Conservation (phyloP, 202 grass and related monocot genomes). For the Schoenoplectus triqueter region DNA sequence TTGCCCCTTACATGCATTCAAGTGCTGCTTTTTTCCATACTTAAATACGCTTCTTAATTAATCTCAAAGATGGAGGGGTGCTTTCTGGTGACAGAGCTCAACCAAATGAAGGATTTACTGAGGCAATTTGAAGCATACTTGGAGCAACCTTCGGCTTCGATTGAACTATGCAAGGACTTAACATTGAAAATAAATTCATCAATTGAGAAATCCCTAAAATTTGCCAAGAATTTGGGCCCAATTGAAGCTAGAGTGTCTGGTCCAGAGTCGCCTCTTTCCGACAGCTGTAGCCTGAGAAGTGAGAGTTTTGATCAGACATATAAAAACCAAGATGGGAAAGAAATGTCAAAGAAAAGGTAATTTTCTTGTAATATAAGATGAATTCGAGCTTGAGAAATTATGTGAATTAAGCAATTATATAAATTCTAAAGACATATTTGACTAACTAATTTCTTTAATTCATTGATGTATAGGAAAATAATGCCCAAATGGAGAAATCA, state of each 20-base stretch:
- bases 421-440: not conserved
- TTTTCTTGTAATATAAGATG: not conserved
- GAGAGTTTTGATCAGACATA: slow-evolving; percentile 48
- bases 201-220: slow-evolving; percentile 60
- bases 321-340: slow-evolving; percentile 45
- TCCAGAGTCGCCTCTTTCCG: slow-evolving; percentile 53
- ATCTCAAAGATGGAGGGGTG: slow-evolving; percentile 40
- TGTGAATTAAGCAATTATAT: not conserved
- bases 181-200: slow-evolving; percentile 45
- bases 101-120: slow-evolving; percentile 47
- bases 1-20: slow-evolving; percentile 17
- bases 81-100: slow-evolving; percentile 61
- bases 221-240: slow-evolving; percentile 39
- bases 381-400: not conserved
- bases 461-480: slow-evolving; percentile 51
- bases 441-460: not conserved
- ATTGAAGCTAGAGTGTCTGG: not conserved
- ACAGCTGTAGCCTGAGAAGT: slow-evolving; percentile 48
- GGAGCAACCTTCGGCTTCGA: slow-evolving; percentile 1
- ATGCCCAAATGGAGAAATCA: slow-evolving; percentile 48
- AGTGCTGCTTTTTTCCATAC: slow-evolving; percentile 7
- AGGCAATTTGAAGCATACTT: slow-evolving; percentile 58
- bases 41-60: slow-evolving; percentile 33
- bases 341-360: slow-evolving; percentile 68
- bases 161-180: slow-evolving; percentile 54